These are phyloP conservation scores for Spergularia marina DNA, from an alignment of 148 eudicot genomes.

Conservation along the genomic window DNA sequence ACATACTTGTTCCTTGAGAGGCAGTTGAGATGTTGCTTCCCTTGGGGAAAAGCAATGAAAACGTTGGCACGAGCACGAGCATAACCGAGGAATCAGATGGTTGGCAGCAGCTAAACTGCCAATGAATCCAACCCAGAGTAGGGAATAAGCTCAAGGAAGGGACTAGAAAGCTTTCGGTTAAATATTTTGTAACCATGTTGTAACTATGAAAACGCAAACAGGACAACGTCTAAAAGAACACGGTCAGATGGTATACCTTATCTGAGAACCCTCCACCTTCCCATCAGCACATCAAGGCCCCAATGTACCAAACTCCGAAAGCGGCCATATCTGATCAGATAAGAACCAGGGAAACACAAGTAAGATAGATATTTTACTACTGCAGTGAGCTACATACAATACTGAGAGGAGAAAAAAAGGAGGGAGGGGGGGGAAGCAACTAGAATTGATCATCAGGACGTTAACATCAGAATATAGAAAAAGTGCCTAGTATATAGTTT, in stretches of 20 bases:
- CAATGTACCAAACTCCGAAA: slow-evolving; percentile 31
- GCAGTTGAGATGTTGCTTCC: neutral
- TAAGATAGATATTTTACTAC: neutral
- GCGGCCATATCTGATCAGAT: slow-evolving; percentile 38
- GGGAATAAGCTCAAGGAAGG: no score
- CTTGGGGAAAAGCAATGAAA: neutral
- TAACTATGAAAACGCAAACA: neutral
- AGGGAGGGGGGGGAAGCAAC: neutral
- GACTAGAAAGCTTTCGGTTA: neutral
- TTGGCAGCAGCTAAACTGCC: no score
- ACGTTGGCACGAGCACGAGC: neutral
- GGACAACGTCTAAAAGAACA: neutral
- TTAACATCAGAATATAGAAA: neutral
- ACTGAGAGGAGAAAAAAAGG: no score
- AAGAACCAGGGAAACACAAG: neutral
- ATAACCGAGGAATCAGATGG: neutral
- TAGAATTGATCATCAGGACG: neutral
- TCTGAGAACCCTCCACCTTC: neutral
- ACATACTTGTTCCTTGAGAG: neutral
- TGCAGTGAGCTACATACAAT: no score
- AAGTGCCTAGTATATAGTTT: no score
- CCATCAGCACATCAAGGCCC: slow-evolving; percentile 17
- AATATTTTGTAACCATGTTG: neutral
- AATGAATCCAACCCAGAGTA: no score
- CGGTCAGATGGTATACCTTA: neutral